Conservation (phyloP, 805 yeast species). For the Nakazawaea wickerhamii region DNA sequence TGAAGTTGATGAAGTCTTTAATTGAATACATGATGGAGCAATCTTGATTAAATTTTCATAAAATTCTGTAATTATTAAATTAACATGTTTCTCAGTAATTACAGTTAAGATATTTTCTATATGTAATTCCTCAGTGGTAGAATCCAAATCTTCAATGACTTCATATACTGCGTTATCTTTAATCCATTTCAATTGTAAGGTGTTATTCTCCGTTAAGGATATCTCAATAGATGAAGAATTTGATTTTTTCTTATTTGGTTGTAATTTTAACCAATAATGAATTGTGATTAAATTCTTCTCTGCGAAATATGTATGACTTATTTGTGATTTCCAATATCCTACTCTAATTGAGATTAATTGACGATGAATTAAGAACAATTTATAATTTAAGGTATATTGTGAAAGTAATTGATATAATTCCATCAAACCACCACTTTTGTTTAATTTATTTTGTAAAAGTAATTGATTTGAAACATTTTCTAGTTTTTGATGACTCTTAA, state of each 20-base stretch:
- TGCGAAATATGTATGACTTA: constrained; percentile 53
- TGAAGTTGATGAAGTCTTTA: constrained; percentile 9
- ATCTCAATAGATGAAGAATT: constrained; percentile 54
- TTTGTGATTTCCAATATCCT: constrained; percentile 52
- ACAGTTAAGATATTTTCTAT: constrained; percentile 32
- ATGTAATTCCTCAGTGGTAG: constrained; percentile 24
- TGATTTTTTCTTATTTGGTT: constrained; percentile 26
- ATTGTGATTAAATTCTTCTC: constrained; percentile 49
- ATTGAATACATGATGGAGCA: constrained; percentile 18
- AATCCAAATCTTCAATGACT: constrained; percentile 23
- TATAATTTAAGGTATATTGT: constrained; percentile 57
- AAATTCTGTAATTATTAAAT: constrained; percentile 28
- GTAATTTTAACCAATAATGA: constrained; percentile 52
- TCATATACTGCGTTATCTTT: constrained; percentile 46
- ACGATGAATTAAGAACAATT: constrained; percentile 52
- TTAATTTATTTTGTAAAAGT: constrained; percentile 24
- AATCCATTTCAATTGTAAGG: constrained; percentile 56
- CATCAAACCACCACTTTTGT: constrained; percentile 34
- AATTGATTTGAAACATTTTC: constrained; percentile 53
- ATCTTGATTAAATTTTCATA: constrained; percentile 24
- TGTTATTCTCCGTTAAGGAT: constrained; percentile 41
- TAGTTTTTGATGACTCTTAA: constrained; percentile 33
- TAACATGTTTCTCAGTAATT: constrained; percentile 36
- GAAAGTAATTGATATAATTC: constrained; percentile 55
- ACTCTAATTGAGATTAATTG: constrained; percentile 48